Evolutionary conservation across 495 filamentous ascomycete species (phyloP), one percentile per base, ranked within the genome.

Genomic region (Wilcoxina mikolae): DNA sequence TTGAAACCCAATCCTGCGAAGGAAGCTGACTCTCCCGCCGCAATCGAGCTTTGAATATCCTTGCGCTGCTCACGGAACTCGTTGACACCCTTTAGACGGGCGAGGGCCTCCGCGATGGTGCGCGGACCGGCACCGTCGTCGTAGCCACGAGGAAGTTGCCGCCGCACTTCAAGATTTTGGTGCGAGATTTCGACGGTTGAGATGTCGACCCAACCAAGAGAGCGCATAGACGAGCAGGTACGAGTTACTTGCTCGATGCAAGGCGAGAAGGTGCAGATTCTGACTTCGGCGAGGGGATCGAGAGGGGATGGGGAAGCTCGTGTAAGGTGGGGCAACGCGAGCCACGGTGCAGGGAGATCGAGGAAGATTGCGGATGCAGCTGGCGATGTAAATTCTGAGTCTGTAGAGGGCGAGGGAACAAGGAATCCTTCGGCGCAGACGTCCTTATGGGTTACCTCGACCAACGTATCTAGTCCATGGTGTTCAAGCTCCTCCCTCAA

Each of bases 161-260:
- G 77, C 7, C 82, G 78, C 12, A 94, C 82, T 58, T 94, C 86
- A 27, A 95, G 72, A 1, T 80, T 79, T 45, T 76, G 73, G 57
- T 94, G 78, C 2, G 78, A 72, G 10, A 96, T 73, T 68, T 95
- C 90, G 3, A 87, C 82, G 87, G 94, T 95, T 39, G 81, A 77
- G 60, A 96, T 88, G 41, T 85, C 78, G n/a, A 89, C 73, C 93
- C 91, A 98, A 54, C 83, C 84, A 2, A 84, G 70, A 26, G 80
- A 73, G 38, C 88, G 82, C 64, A 98, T 75, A 1, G 76, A 73
- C 39, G 83, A 78, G 48, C 94, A 78, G 0, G 93, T 95, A 33
- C 78, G 76, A 27, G 83, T 83, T 7, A 89, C 89, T 68, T 98
- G 91, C 69, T 98, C 91, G 61, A 98, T 88, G 67, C 91, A 98